A percentile compares a stretch with the other conserved stretches of the same genome.
Conservation (phyloP, 805 yeast genomes). For the Isabelozyma heimii region DNA sequence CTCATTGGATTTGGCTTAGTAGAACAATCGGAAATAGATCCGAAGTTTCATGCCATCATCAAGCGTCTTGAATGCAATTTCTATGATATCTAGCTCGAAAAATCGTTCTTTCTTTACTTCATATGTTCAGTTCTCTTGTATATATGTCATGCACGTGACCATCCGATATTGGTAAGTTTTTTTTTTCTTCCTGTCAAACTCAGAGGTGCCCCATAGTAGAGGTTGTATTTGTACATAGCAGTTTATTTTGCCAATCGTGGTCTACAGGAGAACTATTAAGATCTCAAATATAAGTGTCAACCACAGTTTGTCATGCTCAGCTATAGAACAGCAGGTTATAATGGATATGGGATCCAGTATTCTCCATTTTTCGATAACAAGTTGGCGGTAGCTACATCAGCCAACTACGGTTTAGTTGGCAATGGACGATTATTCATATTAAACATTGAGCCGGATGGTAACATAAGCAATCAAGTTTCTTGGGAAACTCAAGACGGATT, state of each 20-base stretch:
- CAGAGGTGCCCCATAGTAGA: background rate
- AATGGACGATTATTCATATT: slow-evolving; percentile 80
- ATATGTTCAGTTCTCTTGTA: too few relatives aligned
- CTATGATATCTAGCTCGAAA: slow-evolving; percentile 12
- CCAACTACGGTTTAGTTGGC: slow-evolving; percentile 93
- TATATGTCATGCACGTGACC: background rate
- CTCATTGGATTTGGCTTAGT: slow-evolving; percentile 57
- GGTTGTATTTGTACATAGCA: background rate
- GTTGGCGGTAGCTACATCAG: slow-evolving; percentile 84
- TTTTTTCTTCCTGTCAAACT: background rate
- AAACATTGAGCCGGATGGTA: slow-evolving; percentile 66
- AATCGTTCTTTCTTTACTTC: background rate
- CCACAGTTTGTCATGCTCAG: slow-evolving; percentile 51
- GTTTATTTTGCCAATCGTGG: too few relatives aligned
- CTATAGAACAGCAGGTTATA: slow-evolving; percentile 73
- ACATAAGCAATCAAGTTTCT: slow-evolving; percentile 47
- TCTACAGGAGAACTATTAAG: too few relatives aligned
- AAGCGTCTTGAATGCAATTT: slow-evolving; percentile 40
- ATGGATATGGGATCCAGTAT: slow-evolving; percentile 85
- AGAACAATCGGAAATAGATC: slow-evolving; percentile 24
- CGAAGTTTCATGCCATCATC: slow-evolving; percentile 20
- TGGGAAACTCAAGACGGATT: slow-evolving; percentile 94
- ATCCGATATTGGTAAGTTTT: background rate
- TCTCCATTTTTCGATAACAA: slow-evolving; percentile 91
- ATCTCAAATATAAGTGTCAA: too few relatives aligned